Evolutionary conservation across 164 flowering plant species (phyloP), one percentile per base, ranked within the genome.

Genomic region (Tinospora cordifolia): DNA sequence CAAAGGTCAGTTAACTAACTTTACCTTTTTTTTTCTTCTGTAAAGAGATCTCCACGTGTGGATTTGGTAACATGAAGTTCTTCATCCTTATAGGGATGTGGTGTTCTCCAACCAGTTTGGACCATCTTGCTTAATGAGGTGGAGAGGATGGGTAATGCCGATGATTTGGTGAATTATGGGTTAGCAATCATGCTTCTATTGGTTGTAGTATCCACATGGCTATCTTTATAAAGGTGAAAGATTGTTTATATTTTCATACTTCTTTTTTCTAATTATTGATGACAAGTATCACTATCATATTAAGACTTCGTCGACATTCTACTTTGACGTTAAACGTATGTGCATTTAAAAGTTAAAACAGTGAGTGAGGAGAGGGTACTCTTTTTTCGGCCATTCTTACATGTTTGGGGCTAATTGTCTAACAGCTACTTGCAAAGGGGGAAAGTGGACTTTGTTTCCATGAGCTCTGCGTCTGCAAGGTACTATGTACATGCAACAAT

Each of bases 81-180:
- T 15, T 72, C 25, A 1, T 76, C 70, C 83, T 86, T 86, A 86
- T 84, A 62, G 51, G 71, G 77, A 66, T 47, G 54, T 22, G 60
- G 75, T 66, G 63, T 78, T 74, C 46, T 78, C 70, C 67, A 73
- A 19, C 62, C 34, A 13, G 13, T 66, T 19, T 66, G 74, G 83
- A 63, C 39, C 65, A 60, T 49, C 15, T 67, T 85, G 62, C 63
- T 58, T 15, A 25, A 63, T 10, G 71, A 75, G 66, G 34, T 90
- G 63, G 79, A 81, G 36, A 78, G 60, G 47, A 44, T 79, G 15
- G 84, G 75, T 72, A 69, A 82, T 66, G 66, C 69, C 19, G 95
- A 93, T 65, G 63, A 69, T 36, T 69, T 84, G 54, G 92, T 90
- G 77, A 77, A 79, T 51, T 87, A 78, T 71, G 97, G 95, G 21